phyloP scores from a whole-genome alignment of 331 rosid genomes.

The Phaseolus coccineus region DNA sequence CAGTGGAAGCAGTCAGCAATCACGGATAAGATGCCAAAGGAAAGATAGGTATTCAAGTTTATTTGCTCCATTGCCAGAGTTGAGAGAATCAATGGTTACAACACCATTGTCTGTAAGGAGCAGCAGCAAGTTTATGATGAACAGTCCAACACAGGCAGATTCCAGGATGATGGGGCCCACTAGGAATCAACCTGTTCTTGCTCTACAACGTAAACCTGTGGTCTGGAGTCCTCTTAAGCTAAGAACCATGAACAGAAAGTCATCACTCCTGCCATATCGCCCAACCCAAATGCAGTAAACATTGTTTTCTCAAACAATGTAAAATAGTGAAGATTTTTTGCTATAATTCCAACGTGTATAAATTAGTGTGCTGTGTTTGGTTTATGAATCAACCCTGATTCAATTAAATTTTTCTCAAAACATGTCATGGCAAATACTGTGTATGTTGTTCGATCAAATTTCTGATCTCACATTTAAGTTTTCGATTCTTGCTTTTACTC shows the following conservation, averaged over 20 bases:
- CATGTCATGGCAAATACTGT: background rate
- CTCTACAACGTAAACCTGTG: slow-evolving; percentile 68
- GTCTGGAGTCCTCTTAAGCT: slow-evolving; percentile 92
- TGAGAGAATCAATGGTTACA: slow-evolving; percentile 57
- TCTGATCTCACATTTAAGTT: slow-evolving; percentile 14
- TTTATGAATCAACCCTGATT: slow-evolving; percentile 12
- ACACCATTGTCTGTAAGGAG: slow-evolving; percentile 78
- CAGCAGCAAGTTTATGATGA: slow-evolving; percentile 86
- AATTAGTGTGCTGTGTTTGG: background rate
- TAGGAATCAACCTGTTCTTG: slow-evolving; percentile 59
- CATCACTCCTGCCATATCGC: slow-evolving; percentile 66
- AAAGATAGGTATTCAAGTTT: slow-evolving; percentile 76
- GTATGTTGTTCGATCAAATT: background rate
- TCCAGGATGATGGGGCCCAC: slow-evolving; percentile 43
- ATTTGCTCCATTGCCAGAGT: slow-evolving; percentile 79
- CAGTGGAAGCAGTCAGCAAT: slow-evolving; percentile 52
- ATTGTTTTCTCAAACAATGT: slow-evolving; percentile 27
- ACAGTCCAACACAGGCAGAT: slow-evolving; percentile 73
- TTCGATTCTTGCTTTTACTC: background rate
- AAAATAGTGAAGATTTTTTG: background rate
- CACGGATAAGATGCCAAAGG: slow-evolving; percentile 59
- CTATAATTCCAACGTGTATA: slow-evolving; percentile 8
- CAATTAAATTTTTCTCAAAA: background rate
- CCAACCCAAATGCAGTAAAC: slow-evolving; percentile 56
- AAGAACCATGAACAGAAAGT: slow-evolving; percentile 69